Conservation (phyloP, 2,329 filamentous ascomycete genomes). For the Arthrobotrys sphaeroides region DNA sequence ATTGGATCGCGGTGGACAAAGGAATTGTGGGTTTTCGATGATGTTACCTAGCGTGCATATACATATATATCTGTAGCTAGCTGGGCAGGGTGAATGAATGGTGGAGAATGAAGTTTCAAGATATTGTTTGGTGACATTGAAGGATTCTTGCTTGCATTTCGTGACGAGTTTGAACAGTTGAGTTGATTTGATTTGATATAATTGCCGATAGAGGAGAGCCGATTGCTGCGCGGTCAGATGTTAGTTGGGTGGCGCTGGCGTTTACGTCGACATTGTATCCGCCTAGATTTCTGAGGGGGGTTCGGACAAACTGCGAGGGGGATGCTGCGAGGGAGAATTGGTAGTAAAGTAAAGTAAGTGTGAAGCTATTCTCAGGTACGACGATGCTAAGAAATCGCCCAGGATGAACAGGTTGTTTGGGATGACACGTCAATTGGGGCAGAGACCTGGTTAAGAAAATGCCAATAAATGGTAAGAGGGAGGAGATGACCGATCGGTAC, state of each 20-base stretch:
- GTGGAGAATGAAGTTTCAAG: not conserved
- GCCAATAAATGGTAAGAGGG: no score
- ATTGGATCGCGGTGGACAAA: not conserved
- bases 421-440: slow-evolving; percentile 20
- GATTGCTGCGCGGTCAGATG: not conserved
- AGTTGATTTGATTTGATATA: no score
- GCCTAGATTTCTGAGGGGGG: no score
- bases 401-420: not conserved
- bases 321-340: no score
- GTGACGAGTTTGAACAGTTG: no score
- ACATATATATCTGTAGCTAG: not conserved
- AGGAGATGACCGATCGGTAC: no score
- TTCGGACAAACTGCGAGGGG: no score
- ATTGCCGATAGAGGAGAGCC: not conserved
- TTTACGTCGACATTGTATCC: not conserved
- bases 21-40: not conserved
- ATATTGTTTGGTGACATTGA: slow-evolving; percentile 1
- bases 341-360: not conserved
- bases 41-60: slow-evolving; percentile 17
- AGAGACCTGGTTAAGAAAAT: not conserved
- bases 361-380: not conserved
- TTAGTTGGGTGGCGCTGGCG: not conserved
- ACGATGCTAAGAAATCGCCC: slow-evolving; percentile 5
- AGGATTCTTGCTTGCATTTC: not conserved
- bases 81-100: not conserved